phyloP scores from a whole-genome alignment of 2,329 filamentous ascomycete genomes.

The Pseudogymnoascus sp. region DNA sequence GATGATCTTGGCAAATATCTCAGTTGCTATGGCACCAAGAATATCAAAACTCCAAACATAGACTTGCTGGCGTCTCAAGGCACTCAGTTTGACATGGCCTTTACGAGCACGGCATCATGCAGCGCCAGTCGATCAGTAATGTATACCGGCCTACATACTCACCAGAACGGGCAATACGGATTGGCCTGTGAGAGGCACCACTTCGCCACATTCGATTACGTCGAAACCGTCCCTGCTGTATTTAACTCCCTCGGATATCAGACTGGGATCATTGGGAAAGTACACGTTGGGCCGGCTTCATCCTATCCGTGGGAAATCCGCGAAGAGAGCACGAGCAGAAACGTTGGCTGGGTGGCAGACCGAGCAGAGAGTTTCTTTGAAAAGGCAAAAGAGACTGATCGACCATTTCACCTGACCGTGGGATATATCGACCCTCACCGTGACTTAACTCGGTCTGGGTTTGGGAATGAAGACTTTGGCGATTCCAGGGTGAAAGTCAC shows the following conservation, averaged over 20 bases:
- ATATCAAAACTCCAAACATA: slow-evolving; percentile 33
- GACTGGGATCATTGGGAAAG: slow-evolving; percentile 42
- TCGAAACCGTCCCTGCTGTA: slow-evolving; percentile 35
- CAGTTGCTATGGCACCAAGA: slow-evolving; percentile 30
- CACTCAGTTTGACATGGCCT: slow-evolving; percentile 34
- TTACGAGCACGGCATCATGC: slow-evolving; percentile 42
- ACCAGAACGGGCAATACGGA: slow-evolving; percentile 43
- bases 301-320: slow-evolving; percentile 38
- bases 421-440: slow-evolving; percentile 42
- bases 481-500: slow-evolving; percentile 12
- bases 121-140: slow-evolving; percentile 40
- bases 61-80: slow-evolving; percentile 35
- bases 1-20: slow-evolving; percentile 37
- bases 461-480: slow-evolving; percentile 28
- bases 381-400: slow-evolving; percentile 24
- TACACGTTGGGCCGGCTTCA: slow-evolving; percentile 38
- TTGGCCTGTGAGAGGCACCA: slow-evolving; percentile 33
- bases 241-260: slow-evolving; percentile 36
- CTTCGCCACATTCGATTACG: slow-evolving; percentile 38
- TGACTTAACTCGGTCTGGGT: slow-evolving; percentile 32
- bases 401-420: slow-evolving; percentile 40
- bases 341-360: slow-evolving; percentile 37
- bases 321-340: slow-evolving; percentile 36
- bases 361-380: slow-evolving; percentile 34
- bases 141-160: slow-evolving; percentile 43